Conservation (phyloP, 192 early-diverging fungal genomes). For the Gigaspora rosea region DNA sequence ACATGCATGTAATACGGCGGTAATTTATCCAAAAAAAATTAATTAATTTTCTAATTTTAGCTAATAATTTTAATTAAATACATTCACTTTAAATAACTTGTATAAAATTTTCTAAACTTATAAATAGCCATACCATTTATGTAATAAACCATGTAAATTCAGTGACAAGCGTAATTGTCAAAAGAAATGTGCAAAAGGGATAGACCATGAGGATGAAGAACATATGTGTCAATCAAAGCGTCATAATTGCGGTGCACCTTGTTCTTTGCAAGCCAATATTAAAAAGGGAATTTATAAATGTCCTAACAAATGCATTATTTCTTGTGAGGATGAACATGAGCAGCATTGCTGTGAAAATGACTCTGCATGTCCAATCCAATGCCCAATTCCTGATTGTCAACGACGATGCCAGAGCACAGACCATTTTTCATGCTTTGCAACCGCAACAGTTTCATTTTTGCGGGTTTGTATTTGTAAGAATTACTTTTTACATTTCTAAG, state of each 20-base stretch:
- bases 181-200: constrained; percentile 19
- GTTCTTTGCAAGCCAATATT: constrained; percentile 21
- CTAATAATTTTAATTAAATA: too few relatives aligned
- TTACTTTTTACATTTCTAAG: neutral
- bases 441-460: constrained; percentile 11
- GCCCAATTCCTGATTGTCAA: constrained; percentile 2
- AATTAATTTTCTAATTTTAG: too few relatives aligned
- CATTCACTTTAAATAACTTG: too few relatives aligned
- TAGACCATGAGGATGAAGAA: constrained; percentile 19
- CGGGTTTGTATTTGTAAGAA: constrained; percentile 1
- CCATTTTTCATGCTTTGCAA: constrained; percentile 25
- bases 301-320: constrained; percentile 21
- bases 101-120: too few relatives aligned
- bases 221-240: constrained; percentile 29
- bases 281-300: constrained; percentile 13
- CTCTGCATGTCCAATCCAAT: constrained; percentile 21
- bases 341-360: constrained; percentile 20
- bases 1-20: constrained; percentile 27
- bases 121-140: neutral
- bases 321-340: constrained; percentile 13
- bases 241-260: constrained; percentile 34
- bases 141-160: constrained; percentile 4
- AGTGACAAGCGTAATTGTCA: constrained; percentile 23
- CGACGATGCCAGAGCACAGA: constrained; percentile 5
- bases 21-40: too few relatives aligned